Percentiles rank a stretch among this genome's conserved stretches.
Evolutionary conservation across 441 rosid species (phyloP).

Genomic region (Pelargonium fulgidum): DNA sequence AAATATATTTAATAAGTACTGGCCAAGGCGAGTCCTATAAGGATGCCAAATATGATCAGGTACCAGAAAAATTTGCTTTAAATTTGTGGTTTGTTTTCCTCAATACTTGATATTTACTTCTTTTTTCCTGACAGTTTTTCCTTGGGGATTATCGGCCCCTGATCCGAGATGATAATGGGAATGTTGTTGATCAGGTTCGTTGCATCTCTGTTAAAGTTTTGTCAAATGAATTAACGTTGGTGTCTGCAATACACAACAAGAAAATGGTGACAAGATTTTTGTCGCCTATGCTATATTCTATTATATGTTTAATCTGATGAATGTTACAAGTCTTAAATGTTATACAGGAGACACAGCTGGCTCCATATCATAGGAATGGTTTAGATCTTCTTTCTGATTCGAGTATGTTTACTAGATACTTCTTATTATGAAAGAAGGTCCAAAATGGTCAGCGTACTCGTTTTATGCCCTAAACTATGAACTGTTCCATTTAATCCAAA

Average conservation of each 20-base stretch:
- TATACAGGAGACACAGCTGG: slow-evolving; percentile 63
- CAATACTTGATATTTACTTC: slow-evolving; percentile 5
- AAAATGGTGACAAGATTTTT: background rate
- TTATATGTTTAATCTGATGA: slow-evolving; percentile 2
- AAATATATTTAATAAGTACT: slow-evolving; percentile 75
- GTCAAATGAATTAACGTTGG: slow-evolving; percentile 16
- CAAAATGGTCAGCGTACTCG: too few species aligned
- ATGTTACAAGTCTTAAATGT: slow-evolving; percentile 14
- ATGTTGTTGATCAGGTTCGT: slow-evolving; percentile 89
- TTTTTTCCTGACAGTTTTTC: slow-evolving; percentile 62
- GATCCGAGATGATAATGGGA: slow-evolving; percentile 66
- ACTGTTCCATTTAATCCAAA: too few species aligned
- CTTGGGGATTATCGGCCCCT: slow-evolving; percentile 98
- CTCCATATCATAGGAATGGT: slow-evolving; percentile 60
- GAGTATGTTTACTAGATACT: slow-evolving; percentile 31
- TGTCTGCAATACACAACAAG: slow-evolving; percentile 3
- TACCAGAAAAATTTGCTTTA: slow-evolving; percentile 23
- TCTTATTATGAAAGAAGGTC: too few species aligned
- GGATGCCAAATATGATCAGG: slow-evolving; percentile 99
- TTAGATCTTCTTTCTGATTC: slow-evolving; percentile 76
- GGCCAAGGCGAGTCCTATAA: slow-evolving; percentile 98
- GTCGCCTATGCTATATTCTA: background rate
- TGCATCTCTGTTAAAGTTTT: slow-evolving; percentile 19
- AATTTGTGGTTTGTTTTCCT: slow-evolving; percentile 11
- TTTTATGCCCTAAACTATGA: too few species aligned